Evolutionary conservation across 306 rosid genomes (phyloP).

Genomic region (Inga leiocalycina): DNA sequence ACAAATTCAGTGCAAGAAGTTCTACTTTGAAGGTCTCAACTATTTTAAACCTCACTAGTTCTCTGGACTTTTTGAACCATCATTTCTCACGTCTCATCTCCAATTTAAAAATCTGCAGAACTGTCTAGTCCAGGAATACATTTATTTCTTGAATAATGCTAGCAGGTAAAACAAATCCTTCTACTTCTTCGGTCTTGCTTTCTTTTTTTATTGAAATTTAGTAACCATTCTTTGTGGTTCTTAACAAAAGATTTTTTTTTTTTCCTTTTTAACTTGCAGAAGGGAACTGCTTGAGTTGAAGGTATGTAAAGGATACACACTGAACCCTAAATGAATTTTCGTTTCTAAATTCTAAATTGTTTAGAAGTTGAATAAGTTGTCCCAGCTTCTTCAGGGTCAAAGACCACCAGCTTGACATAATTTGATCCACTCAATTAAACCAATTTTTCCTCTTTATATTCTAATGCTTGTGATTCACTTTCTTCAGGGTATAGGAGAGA

Average conservation of each 20-base stretch:
- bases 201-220: slow-evolving; percentile 1
- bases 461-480: neutral
- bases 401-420: neutral
- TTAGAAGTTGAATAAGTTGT: neutral
- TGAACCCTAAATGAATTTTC: neutral
- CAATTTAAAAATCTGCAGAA: slow-evolving; percentile 45
- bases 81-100: slow-evolving; percentile 32
- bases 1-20: slow-evolving; percentile 60
- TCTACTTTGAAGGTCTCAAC: slow-evolving; percentile 65
- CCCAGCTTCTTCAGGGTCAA: too few species aligned
- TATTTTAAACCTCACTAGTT: neutral
- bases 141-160: slow-evolving; percentile 80
- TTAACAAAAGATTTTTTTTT: neutral
- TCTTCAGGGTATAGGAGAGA: slow-evolving; percentile 81
- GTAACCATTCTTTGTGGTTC: slow-evolving; percentile 16
- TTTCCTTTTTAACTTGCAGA: slow-evolving; percentile 44
- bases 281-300: slow-evolving; percentile 77
- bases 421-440: neutral
- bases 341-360: neutral
- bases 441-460: neutral
- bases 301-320: slow-evolving; percentile 46
- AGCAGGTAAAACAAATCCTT: slow-evolving; percentile 58
- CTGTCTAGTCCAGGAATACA: slow-evolving; percentile 69
- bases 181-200: neutral
- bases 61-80: slow-evolving; percentile 1